Percentiles rank a stretch among this genome's conserved stretches.
Conservation (phyloP, 2,329 filamentous ascomycete genomes). For the Sordariomycetes sp. region DNA sequence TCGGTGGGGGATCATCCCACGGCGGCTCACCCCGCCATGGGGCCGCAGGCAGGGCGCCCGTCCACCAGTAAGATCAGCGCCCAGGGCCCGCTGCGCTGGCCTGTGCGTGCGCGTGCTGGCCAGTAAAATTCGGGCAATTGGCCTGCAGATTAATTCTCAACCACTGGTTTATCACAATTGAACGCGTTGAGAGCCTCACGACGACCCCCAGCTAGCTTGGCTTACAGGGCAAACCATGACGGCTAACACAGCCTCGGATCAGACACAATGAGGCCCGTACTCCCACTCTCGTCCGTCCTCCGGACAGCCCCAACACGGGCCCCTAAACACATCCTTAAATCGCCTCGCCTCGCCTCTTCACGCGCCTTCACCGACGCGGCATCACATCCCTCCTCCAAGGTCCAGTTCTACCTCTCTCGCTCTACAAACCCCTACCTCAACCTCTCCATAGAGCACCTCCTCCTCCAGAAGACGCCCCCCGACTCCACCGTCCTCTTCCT, state of each 20-base stretch:
- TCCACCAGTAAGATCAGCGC: neutral
- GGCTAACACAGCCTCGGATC: neutral
- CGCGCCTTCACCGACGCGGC: slow-evolving; percentile 24
- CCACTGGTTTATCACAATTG: neutral
- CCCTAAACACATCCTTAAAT: neutral
- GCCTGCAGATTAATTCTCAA: neutral
- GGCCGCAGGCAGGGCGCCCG: neutral
- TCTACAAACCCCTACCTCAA: slow-evolving; percentile 75
- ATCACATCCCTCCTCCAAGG: slow-evolving; percentile 30
- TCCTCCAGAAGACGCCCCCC: slow-evolving; percentile 63
- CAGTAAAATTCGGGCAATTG: neutral
- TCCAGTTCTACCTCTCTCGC: slow-evolving; percentile 62
- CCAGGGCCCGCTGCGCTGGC: neutral
- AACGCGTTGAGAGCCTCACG: neutral
- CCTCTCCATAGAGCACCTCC: slow-evolving; percentile 85
- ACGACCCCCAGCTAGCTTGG: neutral
- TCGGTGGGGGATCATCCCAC: neutral
- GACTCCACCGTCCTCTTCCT: slow-evolving; percentile 73
- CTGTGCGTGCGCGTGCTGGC: neutral
- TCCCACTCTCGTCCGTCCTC: neutral
- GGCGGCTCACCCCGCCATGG: neutral
- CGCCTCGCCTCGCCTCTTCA: slow-evolving; percentile 1
- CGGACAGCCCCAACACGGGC: neutral
- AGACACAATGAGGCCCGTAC: neutral
- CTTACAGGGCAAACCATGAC: neutral